These are phyloP conservation scores for Tardiomyces blankii DNA, from an alignment of 1,139 yeast species.

Conservation along the genomic window DNA sequence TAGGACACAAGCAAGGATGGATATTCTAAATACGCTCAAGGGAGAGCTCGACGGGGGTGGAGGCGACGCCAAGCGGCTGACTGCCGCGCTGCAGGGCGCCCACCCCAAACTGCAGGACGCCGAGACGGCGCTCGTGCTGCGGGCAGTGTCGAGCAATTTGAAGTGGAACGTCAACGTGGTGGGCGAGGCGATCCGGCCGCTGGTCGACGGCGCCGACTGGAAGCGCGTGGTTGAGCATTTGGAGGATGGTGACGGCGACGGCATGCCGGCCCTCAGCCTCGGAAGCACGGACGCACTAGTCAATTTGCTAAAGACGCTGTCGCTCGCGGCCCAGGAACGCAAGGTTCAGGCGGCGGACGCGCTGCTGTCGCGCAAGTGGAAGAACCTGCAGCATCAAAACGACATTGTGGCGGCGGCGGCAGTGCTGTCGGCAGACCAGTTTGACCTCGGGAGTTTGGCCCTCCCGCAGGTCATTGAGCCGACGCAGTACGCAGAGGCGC, in stretches of 20 bases:
- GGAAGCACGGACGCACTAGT: slow-evolving; percentile 2
- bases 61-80: neutral
- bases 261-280: slow-evolving; percentile 2
- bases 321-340: slow-evolving; percentile 3
- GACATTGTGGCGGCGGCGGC: slow-evolving; percentile 12
- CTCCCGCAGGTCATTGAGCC: slow-evolving; percentile 13
- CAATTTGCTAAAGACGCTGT: slow-evolving; percentile 4
- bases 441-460: neutral
- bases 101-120: neutral
- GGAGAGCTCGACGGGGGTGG: neutral
- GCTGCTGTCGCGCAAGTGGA: slow-evolving; percentile 11
- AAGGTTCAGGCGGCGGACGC: slow-evolving; percentile 4
- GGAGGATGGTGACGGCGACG: neutral
- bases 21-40: neutral
- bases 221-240: neutral
- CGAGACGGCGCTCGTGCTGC: neutral
- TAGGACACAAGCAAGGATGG: neutral
- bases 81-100: neutral
- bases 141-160: neutral
- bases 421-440: neutral
- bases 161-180: neutral
- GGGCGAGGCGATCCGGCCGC: neutral
- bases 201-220: neutral
- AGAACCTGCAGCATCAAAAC: slow-evolving; percentile 14
- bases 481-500: slow-evolving; percentile 8